These are phyloP conservation scores for Globisporangium nunn DNA, from an alignment of 352 stramenopile species.

Conservation along the genomic window DNA sequence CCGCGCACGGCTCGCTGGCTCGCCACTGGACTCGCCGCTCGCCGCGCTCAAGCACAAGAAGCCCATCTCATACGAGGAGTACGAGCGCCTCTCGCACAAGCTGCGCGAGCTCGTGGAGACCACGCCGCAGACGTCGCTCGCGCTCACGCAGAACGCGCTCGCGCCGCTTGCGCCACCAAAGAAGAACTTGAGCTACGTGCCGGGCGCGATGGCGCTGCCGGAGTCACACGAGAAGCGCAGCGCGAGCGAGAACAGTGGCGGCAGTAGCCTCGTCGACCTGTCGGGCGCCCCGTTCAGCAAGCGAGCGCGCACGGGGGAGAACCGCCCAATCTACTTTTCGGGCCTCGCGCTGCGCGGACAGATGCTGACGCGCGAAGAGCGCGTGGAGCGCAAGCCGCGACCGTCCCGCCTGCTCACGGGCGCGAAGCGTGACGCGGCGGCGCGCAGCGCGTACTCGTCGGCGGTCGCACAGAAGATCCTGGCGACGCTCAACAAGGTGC, in stretches of 20 bases:
- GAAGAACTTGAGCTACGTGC: slow-evolving; percentile 27
- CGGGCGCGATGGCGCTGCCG: slow-evolving; percentile 21
- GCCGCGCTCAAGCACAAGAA: slow-evolving; percentile 72
- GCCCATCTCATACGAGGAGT: slow-evolving; percentile 70
- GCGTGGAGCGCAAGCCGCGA: slow-evolving; percentile 43
- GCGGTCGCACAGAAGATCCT: slow-evolving; percentile 75
- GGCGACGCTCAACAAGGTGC: slow-evolving; percentile 73
- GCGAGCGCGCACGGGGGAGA: slow-evolving; percentile 32
- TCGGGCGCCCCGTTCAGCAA: slow-evolving; percentile 34
- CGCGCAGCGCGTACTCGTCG: slow-evolving; percentile 65
- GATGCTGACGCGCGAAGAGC: slow-evolving; percentile 42
- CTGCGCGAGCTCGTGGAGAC: slow-evolving; percentile 60
- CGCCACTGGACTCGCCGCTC: slow-evolving; percentile 41
- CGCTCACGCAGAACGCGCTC: slow-evolving; percentile 48
- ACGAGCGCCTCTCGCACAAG: slow-evolving; percentile 56
- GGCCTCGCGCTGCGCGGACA: slow-evolving; percentile 23
- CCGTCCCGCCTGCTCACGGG: slow-evolving; percentile 74
- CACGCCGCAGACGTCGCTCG: slow-evolving; percentile 46
- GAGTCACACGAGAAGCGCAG: slow-evolving; percentile 14
- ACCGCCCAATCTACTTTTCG: slow-evolving; percentile 30
- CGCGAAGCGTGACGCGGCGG: slow-evolving; percentile 40
- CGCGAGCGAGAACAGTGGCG: slow-evolving; percentile 13
- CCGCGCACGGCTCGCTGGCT: slow-evolving; percentile 11
- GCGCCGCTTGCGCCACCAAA: slow-evolving; percentile 14
- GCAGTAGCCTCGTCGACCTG: slow-evolving; percentile 11